A percentile compares a stretch with the other conserved stretches of the same genome.
Evolutionary conservation across 176 grass and related monocot species (phyloP).

Genomic region (Eleusine coracana): DNA sequence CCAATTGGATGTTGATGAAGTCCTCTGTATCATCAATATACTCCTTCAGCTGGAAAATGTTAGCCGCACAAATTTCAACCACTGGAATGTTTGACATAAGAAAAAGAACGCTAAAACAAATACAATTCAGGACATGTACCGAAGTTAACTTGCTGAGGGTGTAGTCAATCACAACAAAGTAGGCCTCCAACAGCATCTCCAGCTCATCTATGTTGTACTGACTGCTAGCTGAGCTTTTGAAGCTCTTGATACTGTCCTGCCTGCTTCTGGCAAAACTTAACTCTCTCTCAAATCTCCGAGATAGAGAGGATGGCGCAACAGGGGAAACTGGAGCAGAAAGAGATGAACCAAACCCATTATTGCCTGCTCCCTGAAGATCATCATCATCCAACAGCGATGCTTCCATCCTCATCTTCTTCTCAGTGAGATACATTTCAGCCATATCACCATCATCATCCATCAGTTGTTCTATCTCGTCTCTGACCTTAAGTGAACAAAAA

Average conservation of each 20-base stretch:
- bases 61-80: slow-evolving; percentile 25
- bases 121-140: slow-evolving; percentile 47
- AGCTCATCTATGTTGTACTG: slow-evolving; percentile 70
- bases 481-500: slow-evolving; percentile 58
- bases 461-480: slow-evolving; percentile 94
- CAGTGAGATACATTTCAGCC: slow-evolving; percentile 99
- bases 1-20: slow-evolving; percentile 97
- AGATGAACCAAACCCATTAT: slow-evolving; percentile 55
- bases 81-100: not conserved
- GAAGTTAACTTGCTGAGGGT: slow-evolving; percentile 87
- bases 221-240: slow-evolving; percentile 68
- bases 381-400: slow-evolving; percentile 61
- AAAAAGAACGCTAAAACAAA: not conserved
- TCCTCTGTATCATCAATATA: slow-evolving; percentile 99
- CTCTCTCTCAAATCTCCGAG: slow-evolving; percentile 65
- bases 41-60: slow-evolving; percentile 81
- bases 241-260: slow-evolving; percentile 52
- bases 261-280: slow-evolving; percentile 72
- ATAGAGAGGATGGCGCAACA: slow-evolving; percentile 50
- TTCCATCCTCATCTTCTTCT: slow-evolving; percentile 81
- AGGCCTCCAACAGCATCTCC: slow-evolving; percentile 96
- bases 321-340: slow-evolving; percentile 89
- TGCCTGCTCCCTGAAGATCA: slow-evolving; percentile 48
- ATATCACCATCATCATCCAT: slow-evolving; percentile 99
- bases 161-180: slow-evolving; percentile 86